Percentiles rank a stretch among this genome's conserved stretches.
phyloP scores from a whole-genome alignment of 345 rosid genomes.

The Viola odorata region DNA sequence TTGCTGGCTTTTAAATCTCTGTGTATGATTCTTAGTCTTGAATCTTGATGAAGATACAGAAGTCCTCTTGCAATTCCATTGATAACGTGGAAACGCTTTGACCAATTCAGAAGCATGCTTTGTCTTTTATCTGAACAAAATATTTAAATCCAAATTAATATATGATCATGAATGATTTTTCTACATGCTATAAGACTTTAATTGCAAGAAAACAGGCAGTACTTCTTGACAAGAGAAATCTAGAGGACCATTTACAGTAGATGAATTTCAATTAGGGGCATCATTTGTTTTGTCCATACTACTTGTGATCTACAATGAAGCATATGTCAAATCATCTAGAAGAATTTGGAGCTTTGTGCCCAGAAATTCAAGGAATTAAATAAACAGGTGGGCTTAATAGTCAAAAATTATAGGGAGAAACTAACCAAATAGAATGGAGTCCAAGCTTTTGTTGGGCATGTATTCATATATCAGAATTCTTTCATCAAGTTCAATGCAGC shows the following conservation, averaged over 20 bases:
- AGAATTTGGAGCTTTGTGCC: background rate
- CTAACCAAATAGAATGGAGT: slow-evolving; percentile 13
- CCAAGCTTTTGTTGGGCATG: slow-evolving; percentile 21
- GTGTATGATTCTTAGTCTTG: slow-evolving; percentile 13
- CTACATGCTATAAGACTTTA: background rate
- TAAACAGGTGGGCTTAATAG: background rate
- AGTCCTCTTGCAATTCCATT: slow-evolving; percentile 19
- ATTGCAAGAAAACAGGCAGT: background rate
- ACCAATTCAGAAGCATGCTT: slow-evolving; percentile 7
- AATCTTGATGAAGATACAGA: slow-evolving; percentile 18
- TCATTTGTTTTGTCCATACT: background rate
- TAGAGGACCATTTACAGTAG: background rate
- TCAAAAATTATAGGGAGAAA: background rate
- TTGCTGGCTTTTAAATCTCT: slow-evolving; percentile 15
- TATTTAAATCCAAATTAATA: background rate
- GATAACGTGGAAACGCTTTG: slow-evolving; percentile 8
- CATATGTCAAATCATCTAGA: background rate
- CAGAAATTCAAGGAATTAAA: background rate
- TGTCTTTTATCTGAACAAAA: background rate
- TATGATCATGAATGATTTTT: background rate
- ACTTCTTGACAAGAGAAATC: background rate
- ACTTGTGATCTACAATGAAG: background rate
- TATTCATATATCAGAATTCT: slow-evolving; percentile 15
- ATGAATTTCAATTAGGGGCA: background rate
- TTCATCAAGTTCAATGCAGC: slow-evolving; percentile 8